Base-by-base conservation (phyloP, 495 filamentous ascomycete species). In the Tuber calosporum region DNA sequence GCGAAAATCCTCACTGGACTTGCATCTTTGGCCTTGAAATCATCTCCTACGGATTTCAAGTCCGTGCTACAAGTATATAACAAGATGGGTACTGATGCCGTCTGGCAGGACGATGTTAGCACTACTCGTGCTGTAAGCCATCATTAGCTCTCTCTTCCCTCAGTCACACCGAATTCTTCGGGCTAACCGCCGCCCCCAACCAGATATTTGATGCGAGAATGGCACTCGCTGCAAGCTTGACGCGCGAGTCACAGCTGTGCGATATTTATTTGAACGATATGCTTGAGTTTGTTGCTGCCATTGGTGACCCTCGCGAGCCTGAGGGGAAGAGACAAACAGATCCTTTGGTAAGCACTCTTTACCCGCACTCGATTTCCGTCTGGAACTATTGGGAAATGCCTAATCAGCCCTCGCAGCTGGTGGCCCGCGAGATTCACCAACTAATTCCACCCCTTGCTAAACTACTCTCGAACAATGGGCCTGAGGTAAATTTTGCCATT, bases 261-360 rank as follows among this genome's bases (percentile, higher is more conserved):
- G 87, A 90, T 39, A 86, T 93, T 30, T 98, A 95, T 82, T 82
- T 96, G 68, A 87, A 88, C 45, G 89, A 97, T 83, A 82, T 99
- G 17, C 86, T 99, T 9, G 93, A 96, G 77, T 87, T 89, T n/a
- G 89, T 97, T 66, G 89, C 97, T 43, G 95, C 92, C 70, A 93
- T 93, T 80, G 95, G 96, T 26, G 92, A 97, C 82, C 89, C 89
- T 3, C 87, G 82, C 37, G 84, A 86, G 69, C 81, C 77, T 37
- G 74, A 79, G 37, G 53, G 75, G 48, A 79, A 80, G 70, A 76
- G 72, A 38, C 80, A 84, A 40, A 83, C 83, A 36, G 85, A 87
- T 69, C 67, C 82, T 42, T 85, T 88, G 39, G 79, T 81, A 75
- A 71, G 72, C 66, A 40, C 43, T 20, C 66, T 38, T 70, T 71